These are phyloP conservation scores for Asterella californica DNA, from an alignment of 225 moss, liverwort and hornwort species.

Conservation along the genomic window DNA sequence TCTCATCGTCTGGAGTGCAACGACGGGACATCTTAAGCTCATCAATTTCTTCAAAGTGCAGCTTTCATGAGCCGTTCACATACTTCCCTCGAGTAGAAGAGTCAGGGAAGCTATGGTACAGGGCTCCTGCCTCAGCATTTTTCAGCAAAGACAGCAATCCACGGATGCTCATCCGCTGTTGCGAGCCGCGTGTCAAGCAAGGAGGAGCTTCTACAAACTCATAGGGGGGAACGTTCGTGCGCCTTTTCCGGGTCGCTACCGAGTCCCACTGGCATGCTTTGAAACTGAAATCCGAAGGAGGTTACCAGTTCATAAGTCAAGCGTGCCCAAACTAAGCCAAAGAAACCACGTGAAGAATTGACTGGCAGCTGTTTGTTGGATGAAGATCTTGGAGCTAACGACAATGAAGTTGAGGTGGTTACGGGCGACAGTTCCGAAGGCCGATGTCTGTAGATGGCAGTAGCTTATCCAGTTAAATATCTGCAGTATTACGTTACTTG, in stretches of 20 bases:
- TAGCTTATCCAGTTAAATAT: constrained; percentile 8
- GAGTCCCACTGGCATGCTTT: constrained; percentile 4
- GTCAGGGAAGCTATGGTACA: constrained; percentile 22
- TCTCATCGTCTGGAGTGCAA: constrained; percentile 5
- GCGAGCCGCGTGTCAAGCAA: background rate
- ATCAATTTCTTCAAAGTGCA: constrained; percentile 8
- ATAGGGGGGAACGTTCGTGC: constrained; percentile 4
- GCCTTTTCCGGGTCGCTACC: background rate
- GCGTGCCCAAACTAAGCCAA: constrained; percentile 9
- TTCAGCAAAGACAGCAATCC: constrained; percentile 13
- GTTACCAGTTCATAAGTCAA: background rate
- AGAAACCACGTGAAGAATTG: background rate
- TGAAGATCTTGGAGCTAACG: constrained; percentile 2
- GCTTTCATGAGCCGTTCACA: constrained; percentile 16
- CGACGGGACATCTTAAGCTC: constrained; percentile 7
- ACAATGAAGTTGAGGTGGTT: constrained; percentile 15
- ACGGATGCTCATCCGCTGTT: background rate
- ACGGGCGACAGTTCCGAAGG: constrained; percentile 18
- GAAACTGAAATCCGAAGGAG: background rate
- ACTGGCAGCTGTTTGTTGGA: constrained; percentile 3
- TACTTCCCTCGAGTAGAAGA: constrained; percentile 16
- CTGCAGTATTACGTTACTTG: background rate
- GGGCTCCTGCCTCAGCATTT: constrained; percentile 21
- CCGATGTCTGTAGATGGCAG: background rate
- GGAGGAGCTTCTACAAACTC: constrained; percentile 16